Evolutionary conservation across 257 asterid genomes (phyloP).

Genomic region (Rhazya stricta): DNA sequence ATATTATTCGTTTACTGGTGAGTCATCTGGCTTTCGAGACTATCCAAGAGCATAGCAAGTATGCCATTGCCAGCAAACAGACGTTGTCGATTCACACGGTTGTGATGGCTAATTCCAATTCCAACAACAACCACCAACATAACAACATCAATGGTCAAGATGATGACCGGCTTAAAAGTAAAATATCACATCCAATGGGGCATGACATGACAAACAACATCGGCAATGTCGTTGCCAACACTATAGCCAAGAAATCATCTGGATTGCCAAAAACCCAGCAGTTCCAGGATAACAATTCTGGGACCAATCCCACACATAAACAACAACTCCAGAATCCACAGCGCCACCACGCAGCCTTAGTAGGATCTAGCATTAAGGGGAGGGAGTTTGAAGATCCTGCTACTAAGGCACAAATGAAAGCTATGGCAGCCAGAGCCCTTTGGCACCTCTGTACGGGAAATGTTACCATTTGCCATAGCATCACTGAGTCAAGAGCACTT

Average conservation of each 20-base stretch:
- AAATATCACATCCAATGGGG: constrained; percentile 26
- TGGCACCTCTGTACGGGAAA: constrained; percentile 27
- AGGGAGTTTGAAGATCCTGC: constrained; percentile 28
- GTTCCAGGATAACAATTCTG: constrained; percentile 3
- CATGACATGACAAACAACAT: constrained; percentile 34
- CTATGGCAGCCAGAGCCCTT: constrained; percentile 28
- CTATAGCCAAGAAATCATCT: constrained; percentile 37
- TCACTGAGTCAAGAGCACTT: constrained; percentile 27
- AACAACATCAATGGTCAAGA: not conserved
- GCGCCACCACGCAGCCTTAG: constrained; percentile 12
- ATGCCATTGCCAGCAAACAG: constrained; percentile 44
- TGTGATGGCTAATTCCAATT: constrained; percentile 44
- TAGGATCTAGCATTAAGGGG: constrained; percentile 28
- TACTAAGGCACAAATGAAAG: constrained; percentile 26
- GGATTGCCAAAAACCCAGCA: not conserved
- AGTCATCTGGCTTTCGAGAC: constrained; percentile 80
- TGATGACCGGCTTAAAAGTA: not conserved
- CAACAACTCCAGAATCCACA: not conserved
- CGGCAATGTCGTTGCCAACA: constrained; percentile 39
- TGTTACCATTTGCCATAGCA: constrained; percentile 15
- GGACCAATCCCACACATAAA: not conserved
- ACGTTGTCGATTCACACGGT: constrained; percentile 50
- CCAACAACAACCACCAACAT: not conserved
- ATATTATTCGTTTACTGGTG: constrained; percentile 58
- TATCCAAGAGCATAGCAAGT: constrained; percentile 72